A percentile compares a stretch with the other conserved stretches of the same genome.
Conservation (phyloP, 352 stramenopile genomes). For the Globisporangium middletonii region DNA sequence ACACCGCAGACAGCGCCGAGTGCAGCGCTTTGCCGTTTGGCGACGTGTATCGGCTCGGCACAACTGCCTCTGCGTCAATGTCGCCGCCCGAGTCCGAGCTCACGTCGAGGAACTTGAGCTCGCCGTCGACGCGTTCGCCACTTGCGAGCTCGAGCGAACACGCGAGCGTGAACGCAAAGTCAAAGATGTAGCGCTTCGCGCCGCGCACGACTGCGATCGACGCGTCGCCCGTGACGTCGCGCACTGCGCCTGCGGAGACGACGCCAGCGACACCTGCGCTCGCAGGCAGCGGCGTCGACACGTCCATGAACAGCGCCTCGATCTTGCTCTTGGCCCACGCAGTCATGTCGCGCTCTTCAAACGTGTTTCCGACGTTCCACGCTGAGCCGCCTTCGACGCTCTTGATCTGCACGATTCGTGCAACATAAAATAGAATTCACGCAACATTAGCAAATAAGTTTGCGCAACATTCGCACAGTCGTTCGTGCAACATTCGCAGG, state of each 20-base stretch:
- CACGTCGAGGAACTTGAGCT: conserved; percentile 78
- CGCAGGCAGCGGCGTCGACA: conserved; percentile 31
- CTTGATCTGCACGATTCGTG: conserved; percentile 50
- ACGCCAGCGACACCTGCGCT: conserved; percentile 22
- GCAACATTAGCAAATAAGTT: neutral
- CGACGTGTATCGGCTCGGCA: conserved; percentile 67
- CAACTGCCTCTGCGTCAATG: conserved; percentile 65
- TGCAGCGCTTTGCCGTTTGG: conserved; percentile 65
- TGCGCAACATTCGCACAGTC: neutral
- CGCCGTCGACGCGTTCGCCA: conserved; percentile 25
- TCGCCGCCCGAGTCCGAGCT: conserved; percentile 71
- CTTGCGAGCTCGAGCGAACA: conserved; percentile 29
- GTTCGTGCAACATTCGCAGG: neutral
- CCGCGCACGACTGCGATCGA: conserved; percentile 90
- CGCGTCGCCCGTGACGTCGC: conserved; percentile 88
- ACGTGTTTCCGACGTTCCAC: conserved; percentile 94
- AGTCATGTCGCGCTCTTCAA: conserved; percentile 91
- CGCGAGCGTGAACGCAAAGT: conserved; percentile 64
- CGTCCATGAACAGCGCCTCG: conserved; percentile 41
- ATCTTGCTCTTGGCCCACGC: conserved; percentile 78
- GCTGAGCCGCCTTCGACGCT: conserved; percentile 80
- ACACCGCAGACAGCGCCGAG: conserved; percentile 36
- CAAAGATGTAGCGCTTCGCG: conserved; percentile 92
- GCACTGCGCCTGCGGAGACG: conserved; percentile 59
- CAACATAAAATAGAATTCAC: neutral